Evolutionary conservation across 148 eudicot genomes (phyloP).

Genomic region (Diospyros lotus): DNA sequence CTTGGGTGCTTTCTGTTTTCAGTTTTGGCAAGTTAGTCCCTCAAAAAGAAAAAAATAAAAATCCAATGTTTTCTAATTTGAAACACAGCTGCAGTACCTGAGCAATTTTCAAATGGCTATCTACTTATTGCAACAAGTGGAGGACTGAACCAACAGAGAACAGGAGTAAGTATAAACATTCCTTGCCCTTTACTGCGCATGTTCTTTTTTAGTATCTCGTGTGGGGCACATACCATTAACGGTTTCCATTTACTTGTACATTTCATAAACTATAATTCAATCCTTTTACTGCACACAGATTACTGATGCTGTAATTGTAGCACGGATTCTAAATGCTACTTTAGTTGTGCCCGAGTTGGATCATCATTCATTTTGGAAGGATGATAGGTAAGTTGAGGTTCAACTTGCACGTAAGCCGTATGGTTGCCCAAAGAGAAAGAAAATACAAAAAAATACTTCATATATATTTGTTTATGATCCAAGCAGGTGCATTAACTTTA

Average conservation of each 20-base stretch:
- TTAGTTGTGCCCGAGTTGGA: constrained; percentile 78
- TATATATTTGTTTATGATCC: not conserved
- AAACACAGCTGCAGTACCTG: constrained; percentile 56
- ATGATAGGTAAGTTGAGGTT: constrained; percentile 54
- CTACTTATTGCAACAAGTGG: constrained; percentile 88
- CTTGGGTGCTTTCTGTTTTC: not conserved
- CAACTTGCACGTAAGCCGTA: not conserved
- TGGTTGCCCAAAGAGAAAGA: not conserved
- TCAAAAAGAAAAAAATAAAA: not conserved
- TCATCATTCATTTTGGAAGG: constrained; percentile 86
- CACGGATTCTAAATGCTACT: constrained; percentile 80
- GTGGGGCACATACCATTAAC: not conserved
- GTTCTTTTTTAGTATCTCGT: not conserved
- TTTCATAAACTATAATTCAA: constrained; percentile 2
- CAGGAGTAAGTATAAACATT: constrained; percentile 57
- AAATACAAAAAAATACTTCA: not conserved
- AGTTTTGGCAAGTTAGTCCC: not conserved
- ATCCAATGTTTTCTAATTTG: constrained; percentile 18
- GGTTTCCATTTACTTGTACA: not conserved
- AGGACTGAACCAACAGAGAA: constrained; percentile 84
- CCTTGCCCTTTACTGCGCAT: constrained; percentile 1
- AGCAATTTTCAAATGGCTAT: constrained; percentile 66
- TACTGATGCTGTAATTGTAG: constrained; percentile 91
- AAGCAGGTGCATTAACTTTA: not conserved
- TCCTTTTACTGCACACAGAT: constrained; percentile 40